Evolutionary conservation across 1,284 basidiomycete species (phyloP), one percentile per base, ranked within the genome.

Genomic region (Wolfiporia cocos): DNA sequence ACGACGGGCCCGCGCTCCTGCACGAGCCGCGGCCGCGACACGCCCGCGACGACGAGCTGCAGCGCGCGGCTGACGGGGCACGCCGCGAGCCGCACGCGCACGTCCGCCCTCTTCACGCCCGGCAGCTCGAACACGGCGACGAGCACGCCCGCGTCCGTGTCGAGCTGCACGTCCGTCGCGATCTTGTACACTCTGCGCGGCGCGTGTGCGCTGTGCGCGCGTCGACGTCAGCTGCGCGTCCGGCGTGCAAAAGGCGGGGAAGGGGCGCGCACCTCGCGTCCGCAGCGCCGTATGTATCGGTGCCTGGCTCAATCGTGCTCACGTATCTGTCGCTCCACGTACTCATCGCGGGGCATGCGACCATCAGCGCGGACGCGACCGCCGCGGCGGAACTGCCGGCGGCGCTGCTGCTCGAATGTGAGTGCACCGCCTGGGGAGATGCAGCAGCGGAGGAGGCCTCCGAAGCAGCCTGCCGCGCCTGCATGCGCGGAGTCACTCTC

Each of bases 101-200:
- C 49, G 52, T 81, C 74, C 40, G 58, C 50, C 46, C 67, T 71
- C 56, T 69, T 71, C 50, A 81, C 63, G 21, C 81, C 82, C 7
- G 81, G 82, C 20, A 82, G 62, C 59, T 84, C 80, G 58, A 82
- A 69, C 60, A 75, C 67, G 36, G 73, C 77, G 43, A 69, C 70
- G 51, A 83, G 56, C 37, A 67, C 50, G 51, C 66, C 66, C 33
- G 65, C 68, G 18, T 65, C 58, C 26, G 55, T 52, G 56, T 76
- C 66, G 57, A 70, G 77, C 54, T 73, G 66, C n/a, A 74, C 56
- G 59, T 82, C 80, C 28, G 74, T 64, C 49, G 77, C 70, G 46
- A 78, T 71, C 23, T 43, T 46, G 40, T 57, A 63, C n/a, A n/a
- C n/a, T n/a, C n/a, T n/a, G 11, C 53, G 55, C 30, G 43, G 41